Percentiles rank a stretch among this genome's conserved stretches.
Conservation (phyloP, 2,329 filamentous ascomycete genomes). For the Fusarium concolor region DNA sequence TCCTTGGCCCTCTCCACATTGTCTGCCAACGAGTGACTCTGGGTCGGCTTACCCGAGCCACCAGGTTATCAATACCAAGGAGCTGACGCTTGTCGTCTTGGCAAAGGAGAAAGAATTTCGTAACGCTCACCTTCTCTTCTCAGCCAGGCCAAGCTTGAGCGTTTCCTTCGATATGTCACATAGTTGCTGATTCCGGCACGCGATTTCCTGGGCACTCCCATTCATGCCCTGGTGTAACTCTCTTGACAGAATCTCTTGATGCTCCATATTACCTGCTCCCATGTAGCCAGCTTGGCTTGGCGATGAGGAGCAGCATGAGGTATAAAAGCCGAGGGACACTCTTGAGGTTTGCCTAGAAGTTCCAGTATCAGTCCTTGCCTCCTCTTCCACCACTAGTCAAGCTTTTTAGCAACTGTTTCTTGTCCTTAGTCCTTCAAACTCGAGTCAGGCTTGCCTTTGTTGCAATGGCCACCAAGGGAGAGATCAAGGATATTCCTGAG, state of each 20-base stretch:
- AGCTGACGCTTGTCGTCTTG: constrained; percentile 37
- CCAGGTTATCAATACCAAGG: constrained; percentile 23
- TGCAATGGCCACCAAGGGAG: constrained; percentile 35
- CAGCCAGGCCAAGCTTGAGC: constrained; percentile 32
- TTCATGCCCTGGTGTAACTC: constrained; percentile 15
- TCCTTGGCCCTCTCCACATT: constrained; percentile 27
- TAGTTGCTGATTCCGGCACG: constrained; percentile 28
- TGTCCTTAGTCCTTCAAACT: constrained; percentile 10
- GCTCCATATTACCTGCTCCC: constrained; percentile 19
- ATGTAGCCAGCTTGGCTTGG: constrained; percentile 31
- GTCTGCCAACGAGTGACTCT: constrained; percentile 21
- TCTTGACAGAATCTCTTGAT: constrained; percentile 14
- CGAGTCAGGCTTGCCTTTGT: constrained; percentile 23
- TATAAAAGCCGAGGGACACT: constrained; percentile 32
- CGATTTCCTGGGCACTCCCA: constrained; percentile 30
- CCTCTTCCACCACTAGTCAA: constrained; percentile 9
- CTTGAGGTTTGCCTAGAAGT: neutral
- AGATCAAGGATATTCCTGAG: constrained; percentile 33
- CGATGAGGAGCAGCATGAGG: constrained; percentile 16
- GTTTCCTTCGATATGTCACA: constrained; percentile 20
- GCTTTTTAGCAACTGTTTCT: neutral
- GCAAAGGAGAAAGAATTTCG: constrained; percentile 33
- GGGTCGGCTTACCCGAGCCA: constrained; percentile 32
- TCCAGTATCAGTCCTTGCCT: constrained; percentile 2
- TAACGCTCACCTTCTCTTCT: constrained; percentile 38